Evolutionary conservation across 2,329 filamentous ascomycete species (phyloP), one percentile per base, ranked within the genome.

Genomic region (Aureobasidium leucospermi): DNA sequence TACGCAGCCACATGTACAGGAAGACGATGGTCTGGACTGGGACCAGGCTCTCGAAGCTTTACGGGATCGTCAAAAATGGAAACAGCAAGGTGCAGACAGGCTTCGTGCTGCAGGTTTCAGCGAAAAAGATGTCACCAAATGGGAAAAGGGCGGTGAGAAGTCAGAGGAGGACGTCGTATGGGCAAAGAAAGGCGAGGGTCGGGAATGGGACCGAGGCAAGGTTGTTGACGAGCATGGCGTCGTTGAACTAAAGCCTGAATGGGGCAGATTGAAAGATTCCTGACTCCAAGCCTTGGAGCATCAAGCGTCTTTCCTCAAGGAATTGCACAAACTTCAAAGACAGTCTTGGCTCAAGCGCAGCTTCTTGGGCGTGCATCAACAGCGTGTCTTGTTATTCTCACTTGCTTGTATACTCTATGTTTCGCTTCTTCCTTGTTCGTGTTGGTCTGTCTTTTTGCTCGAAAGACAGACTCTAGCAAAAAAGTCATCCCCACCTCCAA

Each of bases 31-130:
- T 62, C 16, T 47, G 11, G 84, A 89, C 61, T 96, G 90, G 91
- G 88, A 89, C 46, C 83, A 89, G 66, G 85, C 88, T 0, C 77
- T 94, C 1, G 90, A 96, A 72, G 85, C 86, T 4, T 79, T 90
- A 59, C 82, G 87, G 41, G 90, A 96, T 69, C 84, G 90, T n/a
- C 83, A 89, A 65, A 86, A 85, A 64, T 91, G 88, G 84, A 85
- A 84, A 67, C 80, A 85, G 63, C 84, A 86, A 65, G 89, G 90
- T 32, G 88, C 88, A 6, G 86, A 91, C 56, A 78, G 91, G 60
- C 75, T 96, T 61, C 85, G 85, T 36, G 83, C 83, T 19, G 90
- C 89, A 0, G 92, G 91, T 0, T 95, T 96, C 68, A 84, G 83
- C 1, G 88, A 91, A 15, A 82, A 85, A 4, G 83, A 91, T 67